Conservation (phyloP, 1,284 basidiomycete species). For the Amylostereum areolatum region DNA sequence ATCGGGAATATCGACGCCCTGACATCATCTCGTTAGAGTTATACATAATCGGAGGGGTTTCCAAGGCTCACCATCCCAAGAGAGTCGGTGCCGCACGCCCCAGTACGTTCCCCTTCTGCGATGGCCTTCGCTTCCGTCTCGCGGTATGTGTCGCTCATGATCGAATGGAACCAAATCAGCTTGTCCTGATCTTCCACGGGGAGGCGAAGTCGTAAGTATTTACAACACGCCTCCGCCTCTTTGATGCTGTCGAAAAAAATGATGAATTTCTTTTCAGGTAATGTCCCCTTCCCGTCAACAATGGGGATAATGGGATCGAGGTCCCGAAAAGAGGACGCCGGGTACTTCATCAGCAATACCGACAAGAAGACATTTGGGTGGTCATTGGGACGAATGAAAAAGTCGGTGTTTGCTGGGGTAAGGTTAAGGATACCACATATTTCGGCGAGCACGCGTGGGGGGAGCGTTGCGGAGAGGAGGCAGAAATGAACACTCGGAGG, state of each 20-base stretch:
- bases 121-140: neutral
- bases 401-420: neutral
- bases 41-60: neutral
- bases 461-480: conserved; percentile 8
- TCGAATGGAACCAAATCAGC: neutral
- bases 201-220: neutral
- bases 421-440: neutral
- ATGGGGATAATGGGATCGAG: neutral
- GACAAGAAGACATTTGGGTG: neutral
- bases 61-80: neutral
- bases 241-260: neutral
- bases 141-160: neutral
- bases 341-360: neutral
- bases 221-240: neutral
- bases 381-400: neutral
- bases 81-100: neutral
- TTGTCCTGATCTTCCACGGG: neutral
- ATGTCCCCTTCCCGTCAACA: neutral
- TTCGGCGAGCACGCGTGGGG: neutral
- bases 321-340: neutral
- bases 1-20: conserved; percentile 4
- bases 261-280: neutral
- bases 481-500: conserved; percentile 5
- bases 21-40: neutral
- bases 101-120: neutral